Evolutionary conservation across 2,329 filamentous ascomycete genomes (phyloP), one percentile per base, ranked within the genome.

Genomic region (Fusarium dlaminii): DNA sequence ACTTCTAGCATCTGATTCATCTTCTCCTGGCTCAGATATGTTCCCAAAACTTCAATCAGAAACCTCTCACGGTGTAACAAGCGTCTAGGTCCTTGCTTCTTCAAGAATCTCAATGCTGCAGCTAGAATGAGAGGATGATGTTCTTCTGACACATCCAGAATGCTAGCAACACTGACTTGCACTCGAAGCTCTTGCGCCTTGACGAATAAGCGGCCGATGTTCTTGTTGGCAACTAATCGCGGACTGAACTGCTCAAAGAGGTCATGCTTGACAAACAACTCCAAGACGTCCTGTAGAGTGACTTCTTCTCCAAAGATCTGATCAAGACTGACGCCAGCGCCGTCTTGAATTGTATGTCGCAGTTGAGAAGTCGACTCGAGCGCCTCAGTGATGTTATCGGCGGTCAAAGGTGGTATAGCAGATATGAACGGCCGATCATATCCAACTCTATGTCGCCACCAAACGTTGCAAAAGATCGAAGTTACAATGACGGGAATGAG

Each of bases 401-500:
- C 12, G 3, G 52, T 55, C 54, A 75, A 61, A 0, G 39, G 17
- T 0, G 52, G 36, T 13, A 66, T 46, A 1, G 55, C 27, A 5
- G 58, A 57, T n/a, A 77, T 54, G 6, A 36, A 72, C 1, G 75
- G 72, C 2, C 75, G 70, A 27, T 75, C 70, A 63, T 89, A 88
- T 2, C 86, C 86, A 4, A 88, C 81, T 29, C 82, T 79, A 8
- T 77, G 77, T 4, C 87, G 79, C 85, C 86, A 89, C 77, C 86
- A 84, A n/a, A 82, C 78, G 57, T 89, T 89, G 75, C 84, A 85
- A 13, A 84, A 78, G 5, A 86, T 80, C 3, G 86, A 82, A 0
- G 83, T 80, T 7, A 86, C 63, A 14, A 89, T 86, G 69, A 87
- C 88, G 0, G 87, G 87, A 6, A 86, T 80, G 9, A 89, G 78